Percentiles rank a stretch among this genome's conserved stretches.
phyloP scores from a whole-genome alignment of 306 rosid species.

The Comarum palustre region DNA sequence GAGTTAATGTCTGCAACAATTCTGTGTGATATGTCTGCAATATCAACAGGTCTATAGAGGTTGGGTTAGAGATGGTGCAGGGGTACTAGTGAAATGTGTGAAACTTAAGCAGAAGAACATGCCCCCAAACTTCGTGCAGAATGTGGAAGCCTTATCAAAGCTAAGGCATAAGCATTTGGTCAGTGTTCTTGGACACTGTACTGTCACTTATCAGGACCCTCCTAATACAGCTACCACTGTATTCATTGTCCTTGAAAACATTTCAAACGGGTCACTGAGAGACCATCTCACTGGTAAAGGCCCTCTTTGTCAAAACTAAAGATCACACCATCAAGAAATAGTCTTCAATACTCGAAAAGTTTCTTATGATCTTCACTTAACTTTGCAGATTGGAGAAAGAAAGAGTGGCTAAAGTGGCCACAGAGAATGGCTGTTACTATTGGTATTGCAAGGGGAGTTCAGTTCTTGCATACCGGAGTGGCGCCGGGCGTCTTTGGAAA shows the following conservation, averaged over 20 bases:
- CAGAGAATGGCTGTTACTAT: constrained; percentile 76
- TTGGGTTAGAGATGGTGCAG: constrained; percentile 59
- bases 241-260: constrained; percentile 55
- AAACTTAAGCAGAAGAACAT: constrained; percentile 52
- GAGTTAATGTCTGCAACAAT: constrained; percentile 2
- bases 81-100: constrained; percentile 50
- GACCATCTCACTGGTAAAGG: constrained; percentile 61
- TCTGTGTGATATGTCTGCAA: constrained; percentile 7
- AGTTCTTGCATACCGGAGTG: constrained; percentile 67
- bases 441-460: constrained; percentile 68
- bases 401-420: constrained; percentile 78
- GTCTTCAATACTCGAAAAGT: background rate
- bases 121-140: constrained; percentile 37
- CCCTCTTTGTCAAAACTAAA: background rate
- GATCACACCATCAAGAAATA: background rate
- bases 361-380: background rate
- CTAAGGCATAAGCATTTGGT: constrained; percentile 81
- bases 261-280: constrained; percentile 54
- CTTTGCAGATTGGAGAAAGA: constrained; percentile 63
- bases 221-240: constrained; percentile 47
- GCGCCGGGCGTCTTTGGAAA: constrained; percentile 68
- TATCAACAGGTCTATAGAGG: constrained; percentile 64
- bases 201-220: constrained; percentile 49
- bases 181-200: constrained; percentile 74
- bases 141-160: constrained; percentile 51